These are phyloP conservation scores for Sugiyamaella valdiviana DNA, from an alignment of 805 yeast genomes.

Conservation along the genomic window DNA sequence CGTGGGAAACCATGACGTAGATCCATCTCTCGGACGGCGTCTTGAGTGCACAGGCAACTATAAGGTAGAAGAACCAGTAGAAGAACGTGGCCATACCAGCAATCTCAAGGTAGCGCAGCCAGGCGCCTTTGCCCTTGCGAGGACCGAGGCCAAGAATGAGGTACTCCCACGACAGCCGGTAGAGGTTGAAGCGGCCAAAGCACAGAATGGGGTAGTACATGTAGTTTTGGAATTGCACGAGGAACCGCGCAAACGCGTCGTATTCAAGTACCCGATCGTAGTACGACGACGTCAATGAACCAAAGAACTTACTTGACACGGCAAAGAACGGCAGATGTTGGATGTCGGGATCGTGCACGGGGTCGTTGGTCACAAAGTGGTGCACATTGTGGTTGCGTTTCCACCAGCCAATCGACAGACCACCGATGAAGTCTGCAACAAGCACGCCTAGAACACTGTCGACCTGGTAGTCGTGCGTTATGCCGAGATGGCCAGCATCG, in stretches of 20 bases:
- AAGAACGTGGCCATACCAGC: constrained; percentile 62
- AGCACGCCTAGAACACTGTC: constrained; percentile 71
- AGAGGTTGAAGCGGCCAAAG: constrained; percentile 81
- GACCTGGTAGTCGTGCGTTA: constrained; percentile 69
- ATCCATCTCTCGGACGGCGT: constrained; percentile 48
- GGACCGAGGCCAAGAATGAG: constrained; percentile 75
- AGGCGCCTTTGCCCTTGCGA: constrained; percentile 71
- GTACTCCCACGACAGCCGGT: constrained; percentile 75
- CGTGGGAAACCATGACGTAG: constrained; percentile 66
- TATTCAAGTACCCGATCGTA: constrained; percentile 63
- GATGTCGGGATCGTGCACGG: constrained; percentile 90
- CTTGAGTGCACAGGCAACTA: constrained; percentile 48
- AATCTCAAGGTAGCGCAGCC: constrained; percentile 76
- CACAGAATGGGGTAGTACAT: constrained; percentile 71
- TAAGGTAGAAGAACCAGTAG: constrained; percentile 74
- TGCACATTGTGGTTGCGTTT: constrained; percentile 91
- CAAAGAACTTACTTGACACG: constrained; percentile 64
- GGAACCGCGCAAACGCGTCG: constrained; percentile 54
- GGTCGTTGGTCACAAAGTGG: constrained; percentile 85
- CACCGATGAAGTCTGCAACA: constrained; percentile 79
- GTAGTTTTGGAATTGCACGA: constrained; percentile 62
- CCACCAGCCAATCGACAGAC: constrained; percentile 92
- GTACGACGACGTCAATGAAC: constrained; percentile 69
- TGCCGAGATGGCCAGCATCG: constrained; percentile 82
- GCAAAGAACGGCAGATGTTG: constrained; percentile 91